phyloP scores from a whole-genome alignment of 495 filamentous ascomycete genomes.

The Aspergillus funiculosus region DNA sequence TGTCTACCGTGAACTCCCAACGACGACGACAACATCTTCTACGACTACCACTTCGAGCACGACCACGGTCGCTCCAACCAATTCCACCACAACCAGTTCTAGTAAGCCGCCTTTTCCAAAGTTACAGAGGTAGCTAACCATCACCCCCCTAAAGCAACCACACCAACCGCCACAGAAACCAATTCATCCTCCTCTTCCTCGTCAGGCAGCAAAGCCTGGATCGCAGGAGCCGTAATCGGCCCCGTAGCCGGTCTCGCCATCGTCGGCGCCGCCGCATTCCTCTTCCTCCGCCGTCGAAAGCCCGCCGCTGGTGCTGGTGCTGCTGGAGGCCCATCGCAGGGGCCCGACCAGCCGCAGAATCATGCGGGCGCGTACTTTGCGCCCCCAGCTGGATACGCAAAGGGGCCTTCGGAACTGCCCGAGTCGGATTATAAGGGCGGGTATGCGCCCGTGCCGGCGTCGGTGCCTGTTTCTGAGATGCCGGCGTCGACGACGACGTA shows the following conservation, averaged over 20 bases:
- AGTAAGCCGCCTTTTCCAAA: neutral
- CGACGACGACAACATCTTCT: neutral
- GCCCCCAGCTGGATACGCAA: neutral
- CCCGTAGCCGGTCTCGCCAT: neutral
- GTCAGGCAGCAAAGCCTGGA: neutral
- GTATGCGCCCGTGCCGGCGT: neutral
- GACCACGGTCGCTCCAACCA: neutral
- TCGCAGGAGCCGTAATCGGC: conserved; percentile 1
- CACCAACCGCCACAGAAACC: neutral
- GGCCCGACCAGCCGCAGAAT: neutral
- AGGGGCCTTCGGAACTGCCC: neutral
- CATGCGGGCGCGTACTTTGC: neutral
- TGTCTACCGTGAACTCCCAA: neutral
- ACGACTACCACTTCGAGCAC: neutral
- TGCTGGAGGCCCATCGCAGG: too few relatives aligned
- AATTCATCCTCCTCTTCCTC: too few relatives aligned
- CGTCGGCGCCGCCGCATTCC: neutral
- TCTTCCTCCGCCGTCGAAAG: neutral
- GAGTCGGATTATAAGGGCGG: neutral
- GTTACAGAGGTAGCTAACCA: neutral
- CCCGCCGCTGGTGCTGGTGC: too few relatives aligned
- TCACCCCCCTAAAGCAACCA: neutral
- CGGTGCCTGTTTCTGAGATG: neutral
- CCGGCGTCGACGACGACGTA: too few relatives aligned
- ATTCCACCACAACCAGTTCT: neutral